Base-by-base conservation (phyloP, 306 rosid genomes). In the Trifolium repens region DNA sequence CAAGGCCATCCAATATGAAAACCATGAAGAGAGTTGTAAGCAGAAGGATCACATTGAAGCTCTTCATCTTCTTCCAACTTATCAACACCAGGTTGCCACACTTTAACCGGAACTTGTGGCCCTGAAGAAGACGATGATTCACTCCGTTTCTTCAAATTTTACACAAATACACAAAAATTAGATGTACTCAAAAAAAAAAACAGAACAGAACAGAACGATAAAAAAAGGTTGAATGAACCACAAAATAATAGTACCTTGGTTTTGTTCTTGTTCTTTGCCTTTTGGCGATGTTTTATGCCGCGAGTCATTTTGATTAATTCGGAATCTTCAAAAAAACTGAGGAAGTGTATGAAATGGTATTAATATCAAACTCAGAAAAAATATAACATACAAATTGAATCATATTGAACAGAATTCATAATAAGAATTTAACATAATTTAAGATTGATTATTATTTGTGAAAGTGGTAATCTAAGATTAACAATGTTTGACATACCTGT, bases 61-160 rank as follows among this genome's bases (percentile, higher is more conserved):
- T 94, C 97, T 81, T 94, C 99, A 12, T 86, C 97, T 81, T 94
- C 99, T 84, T 91, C 99, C 83, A 91, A 75, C 77, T 89, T 88
- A 76, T 94, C 98, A 74, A 94, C 97, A 5, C 97, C 99, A 2
- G 99, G 99, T 74, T 89, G 96, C 97, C 97, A 94, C 37, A 94
- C 97, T 81, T 85, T 94, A 2, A 83, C 65, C 2, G 97, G 97
- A 73, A 79, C 65, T 4, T 91, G 73, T 2, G 97, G 99, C 10
- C 43, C 37, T 42, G 82, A 78, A 7, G 96, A 87, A 64, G 97
- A 74, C 39, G 97, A 74, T 43, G 98, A 70, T 49, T 83, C 96
- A 72, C 82, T 89, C 27, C 85, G 96, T 69, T 85, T 85, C 79
- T 76, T 86, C 15, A 87, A 79, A 2, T 75, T 90, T 72, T 30